Conservation (phyloP, 2,329 filamentous ascomycete species). For the Chaetomiaceae sp. region DNA sequence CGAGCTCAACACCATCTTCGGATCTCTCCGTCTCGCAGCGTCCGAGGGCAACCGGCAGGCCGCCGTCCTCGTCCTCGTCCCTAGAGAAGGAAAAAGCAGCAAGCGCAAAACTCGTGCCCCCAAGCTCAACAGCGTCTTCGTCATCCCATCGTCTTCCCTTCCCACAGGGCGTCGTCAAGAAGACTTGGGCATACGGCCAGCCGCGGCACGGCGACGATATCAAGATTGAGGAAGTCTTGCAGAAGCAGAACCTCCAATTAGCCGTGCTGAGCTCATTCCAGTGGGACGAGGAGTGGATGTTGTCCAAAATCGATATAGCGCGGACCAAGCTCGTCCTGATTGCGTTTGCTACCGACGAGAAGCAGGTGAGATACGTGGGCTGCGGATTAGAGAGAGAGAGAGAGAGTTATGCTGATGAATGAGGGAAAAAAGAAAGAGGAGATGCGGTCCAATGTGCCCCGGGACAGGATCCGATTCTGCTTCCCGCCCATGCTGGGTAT, state of each 20-base stretch:
- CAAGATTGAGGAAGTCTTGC: constrained; percentile 80
- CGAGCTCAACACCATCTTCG: not conserved
- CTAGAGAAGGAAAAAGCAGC: not conserved
- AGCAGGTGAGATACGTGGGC: constrained; percentile 54
- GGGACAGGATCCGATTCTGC: constrained; percentile 60
- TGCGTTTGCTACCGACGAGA: constrained; percentile 50
- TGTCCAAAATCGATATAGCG: constrained; percentile 61
- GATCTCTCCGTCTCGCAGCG: constrained; percentile 16
- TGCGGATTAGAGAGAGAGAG: constrained; percentile 46
- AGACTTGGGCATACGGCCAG: constrained; percentile 69
- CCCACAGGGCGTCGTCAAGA: constrained; percentile 65
- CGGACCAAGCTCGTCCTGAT: constrained; percentile 61
- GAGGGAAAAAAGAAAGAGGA: constrained; percentile 40
- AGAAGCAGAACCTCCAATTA: constrained; percentile 65
- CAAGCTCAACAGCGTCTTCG: not conserved
- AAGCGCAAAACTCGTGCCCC: too few species aligned
- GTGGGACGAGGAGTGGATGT: constrained; percentile 77
- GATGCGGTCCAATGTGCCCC: constrained; percentile 47
- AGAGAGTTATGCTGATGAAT: not conserved
- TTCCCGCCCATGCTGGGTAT: constrained; percentile 76
- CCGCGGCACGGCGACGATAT: constrained; percentile 66
- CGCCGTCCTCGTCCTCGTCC: not conserved
- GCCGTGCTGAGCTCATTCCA: constrained; percentile 84
- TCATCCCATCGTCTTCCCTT: constrained; percentile 35
- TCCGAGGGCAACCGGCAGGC: not conserved